These are phyloP conservation scores for Hymenoscyphus infarciens DNA, from an alignment of 2,329 filamentous ascomycete genomes.

Conservation along the genomic window DNA sequence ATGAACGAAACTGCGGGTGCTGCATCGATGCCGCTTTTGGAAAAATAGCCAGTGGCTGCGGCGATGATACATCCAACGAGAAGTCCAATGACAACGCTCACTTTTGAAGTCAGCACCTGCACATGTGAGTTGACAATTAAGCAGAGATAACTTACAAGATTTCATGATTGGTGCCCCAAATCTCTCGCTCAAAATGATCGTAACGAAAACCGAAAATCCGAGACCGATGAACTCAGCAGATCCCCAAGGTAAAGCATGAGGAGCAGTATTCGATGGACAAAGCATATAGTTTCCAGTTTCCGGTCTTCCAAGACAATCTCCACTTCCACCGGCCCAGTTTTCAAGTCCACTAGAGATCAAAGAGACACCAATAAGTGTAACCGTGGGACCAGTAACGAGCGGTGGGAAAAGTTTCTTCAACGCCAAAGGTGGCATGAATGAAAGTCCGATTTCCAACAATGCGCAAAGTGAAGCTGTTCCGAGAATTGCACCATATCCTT, in stretches of 20 bases:
- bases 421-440: conserved; percentile 65
- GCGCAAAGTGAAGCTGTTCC: conserved; percentile 66
- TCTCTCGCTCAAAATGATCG: conserved; percentile 76
- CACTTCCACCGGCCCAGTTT: conserved; percentile 74
- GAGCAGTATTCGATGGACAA: conserved; percentile 65
- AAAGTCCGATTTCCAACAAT: conserved; percentile 67
- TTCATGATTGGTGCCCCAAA: conserved; percentile 86
- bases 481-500: conserved; percentile 71
- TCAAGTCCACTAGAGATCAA: conserved; percentile 70
- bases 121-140: too few relatives aligned
- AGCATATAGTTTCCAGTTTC: conserved; percentile 52
- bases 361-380: conserved; percentile 69
- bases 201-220: conserved; percentile 75
- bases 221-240: conserved; percentile 74
- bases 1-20: conserved; percentile 72
- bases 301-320: conserved; percentile 50
- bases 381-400: conserved; percentile 70
- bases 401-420: conserved; percentile 74
- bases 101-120: conserved; percentile 2
- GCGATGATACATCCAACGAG: conserved; percentile 76
- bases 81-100: conserved; percentile 64
- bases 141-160: conserved; percentile 23
- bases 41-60: conserved; percentile 74
- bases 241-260: conserved; percentile 73
- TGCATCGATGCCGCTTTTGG: conserved; percentile 64